Base-by-base conservation (phyloP, 2,329 filamentous ascomycete species). In the Colletotrichum sp. region DNA sequence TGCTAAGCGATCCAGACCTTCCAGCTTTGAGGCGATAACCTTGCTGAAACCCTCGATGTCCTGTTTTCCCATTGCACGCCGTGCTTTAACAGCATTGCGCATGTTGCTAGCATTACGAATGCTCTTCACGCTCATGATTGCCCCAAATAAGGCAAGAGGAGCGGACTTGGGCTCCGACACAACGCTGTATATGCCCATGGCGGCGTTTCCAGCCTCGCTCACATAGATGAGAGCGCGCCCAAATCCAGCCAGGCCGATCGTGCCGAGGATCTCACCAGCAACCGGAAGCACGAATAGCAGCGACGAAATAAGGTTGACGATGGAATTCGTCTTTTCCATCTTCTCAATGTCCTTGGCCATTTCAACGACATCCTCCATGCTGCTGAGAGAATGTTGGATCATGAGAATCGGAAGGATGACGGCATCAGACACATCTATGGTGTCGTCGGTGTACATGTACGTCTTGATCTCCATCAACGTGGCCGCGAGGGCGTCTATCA, bases 1-100 rank as follows among this genome's bases (percentile, higher is more conserved):
- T 22, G 44, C 44, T 0, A 48, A 0, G 18, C n/a, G n/a, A 22
- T 48, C 44, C 3, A 48, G 2, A 48, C 13, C n/a, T 0, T 48
- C 44, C 44, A 48, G 2, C 6, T 48, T 48, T n/a, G 44, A 48
- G 44, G 44, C 44, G n/a, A 48, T 48, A 10, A 48, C 44, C 22
- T 48, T 48, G n/a, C 18, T 48, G 44, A 48, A 22, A 4, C n/a
- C 44, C 44, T 22, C 44, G 10, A 48, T 48, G 6, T 48, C n/a
- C n/a, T 48, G n/a, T 1, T 48, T 48, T 0, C 44, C 44, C 44
- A 48, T 48, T 4, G 18, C 18, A 1, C 44, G 44, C 44, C 44
- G n/a, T 48, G 44, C 44, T 10, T n/a, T 48, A 3, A 48, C 44
- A 48, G 44, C n/a, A 0, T n/a, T 22, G 6, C 44, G 44, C 44